These are phyloP conservation scores for Fusarium concolor DNA, from an alignment of 2,329 filamentous ascomycete genomes.

Conservation along the genomic window DNA sequence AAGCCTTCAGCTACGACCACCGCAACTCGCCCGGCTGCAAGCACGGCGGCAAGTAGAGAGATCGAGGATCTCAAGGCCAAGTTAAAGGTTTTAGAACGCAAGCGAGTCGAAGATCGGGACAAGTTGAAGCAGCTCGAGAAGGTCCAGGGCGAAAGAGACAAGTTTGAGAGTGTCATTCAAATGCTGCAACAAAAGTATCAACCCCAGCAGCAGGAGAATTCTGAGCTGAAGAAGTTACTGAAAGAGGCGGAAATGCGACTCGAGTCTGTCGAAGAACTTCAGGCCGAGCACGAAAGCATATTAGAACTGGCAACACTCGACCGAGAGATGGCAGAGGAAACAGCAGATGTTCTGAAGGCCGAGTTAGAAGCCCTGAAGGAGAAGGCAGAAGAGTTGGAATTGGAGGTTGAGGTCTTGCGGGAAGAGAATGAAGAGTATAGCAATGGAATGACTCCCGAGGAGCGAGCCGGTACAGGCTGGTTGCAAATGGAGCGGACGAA, in stretches of 20 bases:
- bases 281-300: slow-evolving; percentile 86
- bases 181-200: slow-evolving; percentile 92
- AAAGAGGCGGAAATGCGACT: slow-evolving; percentile 80
- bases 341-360: slow-evolving; percentile 81
- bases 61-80: slow-evolving; percentile 92
- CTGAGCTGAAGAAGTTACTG: slow-evolving; percentile 78
- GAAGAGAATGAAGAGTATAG: slow-evolving; percentile 89
- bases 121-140: slow-evolving; percentile 83
- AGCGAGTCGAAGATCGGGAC: slow-evolving; percentile 85
- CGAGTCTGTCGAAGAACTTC: slow-evolving; percentile 74
- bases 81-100: slow-evolving; percentile 86
- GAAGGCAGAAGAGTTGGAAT: slow-evolving; percentile 83
- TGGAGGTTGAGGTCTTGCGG: slow-evolving; percentile 87
- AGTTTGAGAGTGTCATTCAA: slow-evolving; percentile 86
- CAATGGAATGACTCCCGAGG: slow-evolving; percentile 87
- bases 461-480: slow-evolving; percentile 88
- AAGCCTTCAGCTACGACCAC: slow-evolving; percentile 47
- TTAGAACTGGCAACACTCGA: slow-evolving; percentile 91
- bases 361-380: slow-evolving; percentile 82
- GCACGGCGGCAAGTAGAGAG: slow-evolving; percentile 70
- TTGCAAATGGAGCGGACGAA: slow-evolving; percentile 92
- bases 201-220: slow-evolving; percentile 82
- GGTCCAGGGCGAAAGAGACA: slow-evolving; percentile 79
- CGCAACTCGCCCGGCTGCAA: slow-evolving; percentile 53
- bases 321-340: slow-evolving; percentile 96